Evolutionary conservation across 2,329 filamentous ascomycete genomes (phyloP).

Genomic region (Cladophialophora exuberans): DNA sequence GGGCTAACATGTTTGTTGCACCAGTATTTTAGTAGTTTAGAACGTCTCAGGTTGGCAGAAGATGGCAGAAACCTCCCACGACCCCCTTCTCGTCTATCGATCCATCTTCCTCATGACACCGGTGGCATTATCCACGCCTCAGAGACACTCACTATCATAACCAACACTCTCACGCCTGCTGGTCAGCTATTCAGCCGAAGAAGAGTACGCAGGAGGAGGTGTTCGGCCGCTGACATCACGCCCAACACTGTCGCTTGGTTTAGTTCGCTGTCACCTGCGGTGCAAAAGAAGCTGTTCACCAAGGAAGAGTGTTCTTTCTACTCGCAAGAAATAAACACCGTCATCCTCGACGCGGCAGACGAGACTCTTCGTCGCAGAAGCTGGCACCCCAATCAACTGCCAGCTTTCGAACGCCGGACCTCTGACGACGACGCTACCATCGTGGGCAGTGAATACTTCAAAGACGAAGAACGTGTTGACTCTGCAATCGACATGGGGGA

Average conservation of each 20-base stretch:
- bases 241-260: slow-evolving; percentile 62
- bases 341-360: slow-evolving; percentile 62
- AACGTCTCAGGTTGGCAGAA: slow-evolving; percentile 38
- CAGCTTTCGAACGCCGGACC: slow-evolving; percentile 34
- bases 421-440: slow-evolving; percentile 25
- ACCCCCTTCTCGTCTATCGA: slow-evolving; percentile 22
- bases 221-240: slow-evolving; percentile 21
- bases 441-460: slow-evolving; percentile 33
- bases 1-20: slow-evolving; percentile 33
- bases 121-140: slow-evolving; percentile 14
- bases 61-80: slow-evolving; percentile 27
- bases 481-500: slow-evolving; percentile 50
- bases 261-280: slow-evolving; percentile 70
- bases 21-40: slow-evolving; percentile 41
- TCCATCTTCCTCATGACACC: slow-evolving; percentile 16
- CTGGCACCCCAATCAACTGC: slow-evolving; percentile 30
- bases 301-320: slow-evolving; percentile 70
- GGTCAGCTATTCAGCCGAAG: slow-evolving; percentile 13
- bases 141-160: slow-evolving; percentile 12
- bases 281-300: slow-evolving; percentile 71
- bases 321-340: slow-evolving; percentile 56
- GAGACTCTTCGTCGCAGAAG: slow-evolving; percentile 53
- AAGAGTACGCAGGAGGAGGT: slow-evolving; percentile 19
- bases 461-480: slow-evolving; percentile 31
- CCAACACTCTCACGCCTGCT: slow-evolving; percentile 13